Evolutionary conservation across 2,329 filamentous ascomycete species (phyloP), one percentile per base, ranked within the genome.

Genomic region (Calycina herbarum): DNA sequence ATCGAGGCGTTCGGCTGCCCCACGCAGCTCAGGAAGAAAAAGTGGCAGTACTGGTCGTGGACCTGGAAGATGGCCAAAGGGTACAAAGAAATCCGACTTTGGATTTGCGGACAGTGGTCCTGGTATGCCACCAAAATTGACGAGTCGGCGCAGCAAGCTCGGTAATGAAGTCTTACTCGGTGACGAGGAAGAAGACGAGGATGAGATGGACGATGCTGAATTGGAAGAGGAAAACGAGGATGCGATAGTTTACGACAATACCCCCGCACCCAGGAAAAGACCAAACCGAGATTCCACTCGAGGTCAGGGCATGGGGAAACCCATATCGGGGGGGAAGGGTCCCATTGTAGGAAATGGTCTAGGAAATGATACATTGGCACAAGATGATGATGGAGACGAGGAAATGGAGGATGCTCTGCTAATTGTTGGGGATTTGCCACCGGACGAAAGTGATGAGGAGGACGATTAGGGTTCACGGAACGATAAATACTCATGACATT

Each of bases 61-160:
- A 0, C 87, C 87, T 0, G 87, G 87, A 0, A 82, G 87, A 54
- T 89, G 86, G 86, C 87, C 87, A 0, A 89, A 89, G 73, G 87
- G 87, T 5, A 89, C 86, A 0, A 89, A 88, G 76, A 89, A 89
- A 75, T 84, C 84, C 48, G 87, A 89, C 72, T 89, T 89, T 64
- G 86, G 86, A 0, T 89, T 89, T 67, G 87, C 87, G 0, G 85
- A 86, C 40, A 89, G 86, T 70, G 87, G 86, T 0, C 87, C 87
- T 2, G 87, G 87, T 1, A 77, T 89, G 20, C 86, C 87, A 0
- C 87, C 87, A 2, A 81, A 80, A 57, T 57, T 73, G 13, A 17
- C 68, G 7, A 76, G 74, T 40, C 68, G 73, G 63, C 70, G 71
- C 64, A 76, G 75, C 62, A 70, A 67, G 58, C 66, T 77, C 13